Percentiles rank a stretch among this genome's conserved stretches.
Conservation (phyloP, 495 filamentous ascomycete species). For the Penicillium samsonianum region DNA sequence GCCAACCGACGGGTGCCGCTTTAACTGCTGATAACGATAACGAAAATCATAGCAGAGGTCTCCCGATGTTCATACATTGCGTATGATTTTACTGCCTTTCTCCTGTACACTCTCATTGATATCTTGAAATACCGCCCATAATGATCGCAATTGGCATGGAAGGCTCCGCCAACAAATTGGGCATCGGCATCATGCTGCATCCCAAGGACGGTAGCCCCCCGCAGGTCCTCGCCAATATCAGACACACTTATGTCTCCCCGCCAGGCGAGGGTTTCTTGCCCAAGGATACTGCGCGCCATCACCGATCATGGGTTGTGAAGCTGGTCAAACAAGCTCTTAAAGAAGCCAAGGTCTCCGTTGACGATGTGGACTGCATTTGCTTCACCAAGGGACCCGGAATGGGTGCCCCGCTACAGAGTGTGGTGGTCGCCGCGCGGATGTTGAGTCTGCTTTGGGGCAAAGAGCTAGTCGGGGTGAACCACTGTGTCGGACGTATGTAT, state of each 20-base stretch:
- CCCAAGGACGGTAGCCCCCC: slow-evolving; percentile 60
- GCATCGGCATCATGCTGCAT: slow-evolving; percentile 90
- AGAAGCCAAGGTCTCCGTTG: slow-evolving; percentile 60
- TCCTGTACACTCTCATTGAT: background rate
- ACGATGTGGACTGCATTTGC: slow-evolving; percentile 86
- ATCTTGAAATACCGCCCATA: slow-evolving; percentile 16
- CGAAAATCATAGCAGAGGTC: slow-evolving; percentile 11
- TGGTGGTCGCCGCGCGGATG: slow-evolving; percentile 82
- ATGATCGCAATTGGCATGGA: slow-evolving; percentile 93
- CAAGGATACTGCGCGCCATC: slow-evolving; percentile 92
- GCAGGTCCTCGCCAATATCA: slow-evolving; percentile 85
- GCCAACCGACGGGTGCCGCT: slow-evolving; percentile 33
- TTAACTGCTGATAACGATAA: slow-evolving; percentile 31
- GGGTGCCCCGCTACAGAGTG: slow-evolving; percentile 90
- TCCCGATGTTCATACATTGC: background rate
- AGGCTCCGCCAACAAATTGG: slow-evolving; percentile 96
- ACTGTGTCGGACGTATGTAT: slow-evolving; percentile 85
- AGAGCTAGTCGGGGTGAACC: slow-evolving; percentile 87
- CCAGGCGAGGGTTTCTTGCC: slow-evolving; percentile 94
- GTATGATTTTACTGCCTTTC: background rate
- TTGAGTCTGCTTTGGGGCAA: slow-evolving; percentile 85
- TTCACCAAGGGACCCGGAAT: slow-evolving; percentile 96
- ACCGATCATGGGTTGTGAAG: slow-evolving; percentile 79
- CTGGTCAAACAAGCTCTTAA: slow-evolving; percentile 75
- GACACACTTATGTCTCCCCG: slow-evolving; percentile 89